A percentile compares a stretch with the other conserved stretches of the same genome.
Conservation (phyloP, 208 protist species). For the Wallacemonas collosoma region DNA sequence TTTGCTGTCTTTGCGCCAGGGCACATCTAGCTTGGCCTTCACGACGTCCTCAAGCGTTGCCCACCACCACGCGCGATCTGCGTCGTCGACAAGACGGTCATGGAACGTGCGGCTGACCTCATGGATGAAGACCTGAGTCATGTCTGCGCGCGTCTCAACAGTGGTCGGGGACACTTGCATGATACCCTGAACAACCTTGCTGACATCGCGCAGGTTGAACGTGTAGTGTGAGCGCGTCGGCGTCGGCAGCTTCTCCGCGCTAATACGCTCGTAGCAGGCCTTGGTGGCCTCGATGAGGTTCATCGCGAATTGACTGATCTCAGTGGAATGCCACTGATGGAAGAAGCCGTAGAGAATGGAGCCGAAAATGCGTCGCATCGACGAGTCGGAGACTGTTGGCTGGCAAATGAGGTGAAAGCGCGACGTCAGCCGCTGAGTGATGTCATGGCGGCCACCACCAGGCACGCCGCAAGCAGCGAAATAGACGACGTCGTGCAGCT, state of each 20-base stretch:
- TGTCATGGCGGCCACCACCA: conserved; percentile 94
- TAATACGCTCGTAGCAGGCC: conserved; percentile 95
- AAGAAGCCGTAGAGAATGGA: conserved; percentile 95
- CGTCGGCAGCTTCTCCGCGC: conserved; percentile 95
- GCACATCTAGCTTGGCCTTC: conserved; percentile 53
- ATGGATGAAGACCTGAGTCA: conserved; percentile 94
- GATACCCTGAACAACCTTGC: conserved; percentile 97
- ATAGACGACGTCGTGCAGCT: conserved; percentile 89
- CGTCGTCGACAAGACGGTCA: conserved; percentile 95
- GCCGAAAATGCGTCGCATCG: conserved; percentile 94
- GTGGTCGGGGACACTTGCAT: conserved; percentile 85
- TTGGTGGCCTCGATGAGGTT: conserved; percentile 93
- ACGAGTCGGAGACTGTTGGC: conserved; percentile 84
- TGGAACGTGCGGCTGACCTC: conserved; percentile 96
- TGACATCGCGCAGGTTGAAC: conserved; percentile 98
- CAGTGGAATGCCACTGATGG: conserved; percentile 56
- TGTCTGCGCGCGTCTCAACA: conserved; percentile 38
- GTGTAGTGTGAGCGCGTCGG: conserved; percentile 98
- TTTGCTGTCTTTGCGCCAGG: conserved; percentile 54
- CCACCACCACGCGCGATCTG: conserved; percentile 94
- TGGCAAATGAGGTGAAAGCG: conserved; percentile 95
- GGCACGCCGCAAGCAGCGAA: conserved; percentile 94
- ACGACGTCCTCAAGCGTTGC: conserved; percentile 59
- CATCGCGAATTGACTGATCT: conserved; percentile 51
- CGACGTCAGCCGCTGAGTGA: conserved; percentile 92